These are phyloP conservation scores for Cephalotrichum gorgonifer DNA, from an alignment of 2,329 filamentous ascomycete genomes.

Conservation along the genomic window DNA sequence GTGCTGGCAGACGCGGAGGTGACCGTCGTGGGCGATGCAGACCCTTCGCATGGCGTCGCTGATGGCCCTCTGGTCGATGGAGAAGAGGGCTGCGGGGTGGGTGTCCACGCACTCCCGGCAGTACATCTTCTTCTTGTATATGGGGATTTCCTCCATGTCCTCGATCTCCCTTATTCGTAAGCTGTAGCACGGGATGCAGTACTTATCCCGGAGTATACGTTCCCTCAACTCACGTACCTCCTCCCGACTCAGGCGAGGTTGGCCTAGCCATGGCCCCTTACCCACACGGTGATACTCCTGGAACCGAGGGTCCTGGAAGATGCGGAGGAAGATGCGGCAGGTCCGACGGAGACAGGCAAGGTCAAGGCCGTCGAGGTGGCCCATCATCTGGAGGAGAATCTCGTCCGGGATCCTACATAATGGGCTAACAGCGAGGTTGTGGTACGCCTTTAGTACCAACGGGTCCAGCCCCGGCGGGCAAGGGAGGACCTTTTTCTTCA, in stretches of 20 bases:
- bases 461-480: not conserved
- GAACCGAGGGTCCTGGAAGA: not conserved
- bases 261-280: not conserved
- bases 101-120: not conserved
- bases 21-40: conserved; percentile 4
- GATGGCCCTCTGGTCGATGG: not conserved
- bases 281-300: not conserved
- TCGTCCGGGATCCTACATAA: conserved; percentile 1
- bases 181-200: not conserved
- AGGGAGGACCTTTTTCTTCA: no score
- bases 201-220: conserved; percentile 1
- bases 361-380: not conserved
- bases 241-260: not conserved
- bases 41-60: not conserved
- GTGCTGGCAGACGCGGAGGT: conserved; percentile 3
- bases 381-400: conserved; percentile 2
- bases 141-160: not conserved
- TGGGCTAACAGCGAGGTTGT: not conserved
- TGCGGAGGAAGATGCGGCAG: conserved; percentile 3
- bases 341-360: conserved; percentile 1
- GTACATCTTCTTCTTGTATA: not conserved
- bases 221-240: not conserved
- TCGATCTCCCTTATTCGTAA: not conserved
- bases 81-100: not conserved
- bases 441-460: not conserved